Percentiles rank a stretch among this genome's conserved stretches.
Conservation (phyloP, 2,329 filamentous ascomycete genomes). For the Cercospora sesami region DNA sequence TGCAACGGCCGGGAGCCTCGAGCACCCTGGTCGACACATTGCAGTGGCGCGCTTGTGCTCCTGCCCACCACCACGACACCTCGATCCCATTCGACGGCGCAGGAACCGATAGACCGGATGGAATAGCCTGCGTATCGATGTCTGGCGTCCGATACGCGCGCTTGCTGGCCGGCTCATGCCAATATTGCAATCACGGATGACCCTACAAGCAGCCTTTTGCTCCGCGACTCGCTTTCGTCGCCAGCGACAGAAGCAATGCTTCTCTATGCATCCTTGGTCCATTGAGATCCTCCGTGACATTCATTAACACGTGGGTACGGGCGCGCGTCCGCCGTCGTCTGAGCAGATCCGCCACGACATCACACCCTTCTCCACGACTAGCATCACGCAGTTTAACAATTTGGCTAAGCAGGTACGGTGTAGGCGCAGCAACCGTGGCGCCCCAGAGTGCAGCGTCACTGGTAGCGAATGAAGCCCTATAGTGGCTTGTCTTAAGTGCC, state of each 20-base stretch:
- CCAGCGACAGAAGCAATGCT: background rate
- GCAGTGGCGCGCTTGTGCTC: constrained; percentile 5
- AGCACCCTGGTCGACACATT: background rate
- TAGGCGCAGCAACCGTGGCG: constrained; percentile 1
- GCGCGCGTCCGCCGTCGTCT: background rate
- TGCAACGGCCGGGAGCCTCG: constrained; percentile 2
- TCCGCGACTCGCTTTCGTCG: background rate
- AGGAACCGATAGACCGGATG: constrained; percentile 1
- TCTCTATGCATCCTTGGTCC: background rate
- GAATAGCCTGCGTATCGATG: constrained; percentile 1
- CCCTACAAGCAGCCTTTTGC: background rate
- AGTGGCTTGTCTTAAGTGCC: constrained; percentile 8
- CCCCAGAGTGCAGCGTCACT: background rate
- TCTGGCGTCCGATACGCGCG: background rate
- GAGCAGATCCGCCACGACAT: background rate
- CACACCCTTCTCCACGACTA: background rate
- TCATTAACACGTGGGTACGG: background rate
- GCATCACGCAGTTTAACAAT: background rate
- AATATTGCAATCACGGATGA: constrained; percentile 7
- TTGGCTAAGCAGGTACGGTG: constrained; percentile 7
- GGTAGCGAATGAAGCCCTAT: constrained; percentile 7
- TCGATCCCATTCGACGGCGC: constrained; percentile 4
- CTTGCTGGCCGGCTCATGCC: background rate
- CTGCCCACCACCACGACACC: background rate
- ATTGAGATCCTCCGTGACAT: background rate